Base-by-base conservation (phyloP, 2,329 filamentous ascomycete species). In the Phaeoacremonium minimum region DNA sequence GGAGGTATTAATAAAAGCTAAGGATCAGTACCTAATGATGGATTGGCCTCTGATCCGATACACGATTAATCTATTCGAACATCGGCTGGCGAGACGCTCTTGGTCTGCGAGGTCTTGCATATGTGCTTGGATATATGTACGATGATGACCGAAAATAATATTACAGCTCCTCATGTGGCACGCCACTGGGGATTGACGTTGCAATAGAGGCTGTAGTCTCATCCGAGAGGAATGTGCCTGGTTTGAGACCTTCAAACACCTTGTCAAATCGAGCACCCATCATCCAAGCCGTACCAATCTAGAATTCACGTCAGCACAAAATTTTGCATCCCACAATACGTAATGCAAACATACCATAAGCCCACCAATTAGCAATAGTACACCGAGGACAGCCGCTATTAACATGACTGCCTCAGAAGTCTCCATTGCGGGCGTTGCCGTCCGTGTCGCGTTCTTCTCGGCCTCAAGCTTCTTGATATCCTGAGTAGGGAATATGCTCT, bases 401-500 rank as follows among this genome's bases (percentile, higher is more conserved):
- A 97, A 73, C 52, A 85, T 76, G 48, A 78, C 64, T 7, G 71
- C 73, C 52, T 87, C 80, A 43, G 77, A 70, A 7, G 76, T 53
- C 41, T 76, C 69, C 55, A 73, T 71, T 5, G 61, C 46, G 22
- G 63, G 58, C 42, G 75, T 62, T 34, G 49, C 53, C 43, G 62
- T 52, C 15, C 41, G 39, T 44, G 53, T 57, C 45, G 60, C 54
- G 38, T 58, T 50, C 35, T 65, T 61, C 26, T 62, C 51, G 12
- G 63, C 56, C 19, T 67, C 62, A 22, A 77, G 59, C 43, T 69
- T 67, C 52, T 84, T 81, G 30, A 85, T 76, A 45, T 86, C 80
- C 61, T 95, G 88, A 7, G 79, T 76, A 4, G 93, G 93, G 77
- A 90, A 97, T 49, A 97, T 80, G 5, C 81, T 83, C 63, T 97